phyloP scores from a whole-genome alignment of 768 basidiomycete species.

The Leccinum uliginosum region DNA sequence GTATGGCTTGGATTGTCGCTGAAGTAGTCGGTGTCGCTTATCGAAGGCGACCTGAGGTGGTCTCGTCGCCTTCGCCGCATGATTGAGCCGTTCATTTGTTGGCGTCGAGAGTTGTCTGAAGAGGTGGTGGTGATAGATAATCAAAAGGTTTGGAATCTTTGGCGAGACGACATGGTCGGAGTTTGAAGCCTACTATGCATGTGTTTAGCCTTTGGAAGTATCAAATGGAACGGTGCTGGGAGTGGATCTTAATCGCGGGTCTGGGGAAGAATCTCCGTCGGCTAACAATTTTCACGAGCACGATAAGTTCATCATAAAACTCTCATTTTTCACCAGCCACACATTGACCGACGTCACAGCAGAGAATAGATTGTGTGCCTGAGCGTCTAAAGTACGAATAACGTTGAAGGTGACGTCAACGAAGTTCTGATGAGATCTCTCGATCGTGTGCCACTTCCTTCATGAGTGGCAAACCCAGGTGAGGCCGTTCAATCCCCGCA shows the following conservation, averaged over 20 bases:
- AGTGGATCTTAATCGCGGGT: too few relatives aligned
- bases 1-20: conserved; percentile 9
- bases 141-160: neutral
- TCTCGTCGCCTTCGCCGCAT: conserved; percentile 17
- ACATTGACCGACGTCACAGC: too few relatives aligned
- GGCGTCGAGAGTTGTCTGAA: neutral
- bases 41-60: conserved; percentile 5
- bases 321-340: neutral
- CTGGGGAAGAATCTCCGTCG: neutral
- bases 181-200: conserved; percentile 19
- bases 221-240: too few relatives aligned
- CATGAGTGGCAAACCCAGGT: neutral
- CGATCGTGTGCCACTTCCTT: neutral
- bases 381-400: neutral
- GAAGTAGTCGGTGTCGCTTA: conserved; percentile 25
- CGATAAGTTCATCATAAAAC: neutral
- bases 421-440: neutral
- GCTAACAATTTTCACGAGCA: neutral
- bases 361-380: neutral
- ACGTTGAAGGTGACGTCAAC: neutral
- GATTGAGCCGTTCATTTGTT: conserved; percentile 11
- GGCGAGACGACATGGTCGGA: conserved; percentile 13
- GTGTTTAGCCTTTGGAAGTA: conserved; percentile 9
- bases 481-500: neutral
- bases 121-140: conserved; percentile 2